These are phyloP conservation scores for Fistulifera pelliculosa DNA, from an alignment of 108 stramenopile species.

Conservation along the genomic window DNA sequence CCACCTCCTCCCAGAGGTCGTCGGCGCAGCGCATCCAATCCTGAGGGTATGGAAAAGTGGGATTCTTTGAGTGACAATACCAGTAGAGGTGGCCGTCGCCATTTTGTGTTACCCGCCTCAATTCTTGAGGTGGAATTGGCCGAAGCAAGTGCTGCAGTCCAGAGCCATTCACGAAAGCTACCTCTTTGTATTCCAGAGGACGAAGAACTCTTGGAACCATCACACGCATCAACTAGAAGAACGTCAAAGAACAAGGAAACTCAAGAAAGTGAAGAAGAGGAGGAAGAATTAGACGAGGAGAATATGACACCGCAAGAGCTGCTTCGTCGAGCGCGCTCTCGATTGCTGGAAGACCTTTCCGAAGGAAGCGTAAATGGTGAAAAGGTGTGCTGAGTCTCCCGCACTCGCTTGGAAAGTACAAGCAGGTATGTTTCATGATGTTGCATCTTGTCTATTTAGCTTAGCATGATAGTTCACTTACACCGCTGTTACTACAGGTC, in stretches of 20 bases:
- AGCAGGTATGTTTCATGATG: slow-evolving; percentile 52
- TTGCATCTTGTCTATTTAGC: background rate
- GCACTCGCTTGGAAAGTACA: slow-evolving; percentile 77
- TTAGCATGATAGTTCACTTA: background rate
- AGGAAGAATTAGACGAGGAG: slow-evolving; percentile 42
- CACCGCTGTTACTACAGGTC: slow-evolving; percentile 26
- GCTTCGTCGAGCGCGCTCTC: slow-evolving; percentile 58
- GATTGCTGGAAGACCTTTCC: slow-evolving; percentile 75
- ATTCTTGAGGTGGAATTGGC: slow-evolving; percentile 81
- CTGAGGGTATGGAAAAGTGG: slow-evolving; percentile 89
- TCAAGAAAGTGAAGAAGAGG: slow-evolving; percentile 7
- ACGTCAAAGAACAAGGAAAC: slow-evolving; percentile 1
- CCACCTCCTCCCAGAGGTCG: slow-evolving; percentile 51
- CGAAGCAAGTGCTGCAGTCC: slow-evolving; percentile 42
- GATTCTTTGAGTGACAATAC: slow-evolving; percentile 28
- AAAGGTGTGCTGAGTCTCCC: slow-evolving; percentile 63
- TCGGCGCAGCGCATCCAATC: slow-evolving; percentile 70
- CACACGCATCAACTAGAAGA: background rate
- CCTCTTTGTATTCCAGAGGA: slow-evolving; percentile 4
- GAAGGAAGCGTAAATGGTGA: slow-evolving; percentile 50
- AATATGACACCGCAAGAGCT: slow-evolving; percentile 57
- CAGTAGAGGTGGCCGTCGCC: slow-evolving; percentile 20
- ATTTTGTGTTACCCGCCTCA: slow-evolving; percentile 60
- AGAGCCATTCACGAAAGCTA: slow-evolving; percentile 16
- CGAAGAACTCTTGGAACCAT: background rate